Conservation (phyloP, 345 rosid genomes). For the Eucalyptus albens region DNA sequence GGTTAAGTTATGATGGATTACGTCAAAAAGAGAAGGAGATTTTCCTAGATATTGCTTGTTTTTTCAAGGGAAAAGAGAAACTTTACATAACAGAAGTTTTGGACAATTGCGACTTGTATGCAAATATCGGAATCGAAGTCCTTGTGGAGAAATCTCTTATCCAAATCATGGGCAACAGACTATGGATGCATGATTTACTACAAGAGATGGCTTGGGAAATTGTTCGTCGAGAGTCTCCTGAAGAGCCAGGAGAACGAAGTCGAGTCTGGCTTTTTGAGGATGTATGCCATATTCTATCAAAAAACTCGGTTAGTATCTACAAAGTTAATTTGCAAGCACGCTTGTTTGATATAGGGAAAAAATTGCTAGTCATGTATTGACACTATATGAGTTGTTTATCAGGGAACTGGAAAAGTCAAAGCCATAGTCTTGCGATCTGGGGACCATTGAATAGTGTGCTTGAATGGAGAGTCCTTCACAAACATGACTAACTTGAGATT, state of each 20-base stretch:
- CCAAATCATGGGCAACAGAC: neutral
- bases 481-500: neutral
- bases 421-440: neutral
- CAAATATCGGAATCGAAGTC: neutral
- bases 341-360: neutral
- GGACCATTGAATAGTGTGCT: fast-evolving
- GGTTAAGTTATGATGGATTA: neutral
- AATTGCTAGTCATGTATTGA: neutral
- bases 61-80: neutral
- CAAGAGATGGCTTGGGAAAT: neutral
- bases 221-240: neutral
- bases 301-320: neutral
- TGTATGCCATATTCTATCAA: neutral
- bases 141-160: neutral
- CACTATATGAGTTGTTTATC: neutral
- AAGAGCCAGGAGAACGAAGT: neutral
- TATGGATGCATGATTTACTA: neutral
- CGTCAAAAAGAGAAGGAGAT: neutral
- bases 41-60: neutral
- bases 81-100: neutral
- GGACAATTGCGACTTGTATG: neutral
- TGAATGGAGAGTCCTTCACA: neutral
- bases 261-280: neutral
- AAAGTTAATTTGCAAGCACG: too few relatives aligned
- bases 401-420: neutral